phyloP scores from a whole-genome alignment of 495 filamentous ascomycete species.

The Mytilinidion resinicola region DNA sequence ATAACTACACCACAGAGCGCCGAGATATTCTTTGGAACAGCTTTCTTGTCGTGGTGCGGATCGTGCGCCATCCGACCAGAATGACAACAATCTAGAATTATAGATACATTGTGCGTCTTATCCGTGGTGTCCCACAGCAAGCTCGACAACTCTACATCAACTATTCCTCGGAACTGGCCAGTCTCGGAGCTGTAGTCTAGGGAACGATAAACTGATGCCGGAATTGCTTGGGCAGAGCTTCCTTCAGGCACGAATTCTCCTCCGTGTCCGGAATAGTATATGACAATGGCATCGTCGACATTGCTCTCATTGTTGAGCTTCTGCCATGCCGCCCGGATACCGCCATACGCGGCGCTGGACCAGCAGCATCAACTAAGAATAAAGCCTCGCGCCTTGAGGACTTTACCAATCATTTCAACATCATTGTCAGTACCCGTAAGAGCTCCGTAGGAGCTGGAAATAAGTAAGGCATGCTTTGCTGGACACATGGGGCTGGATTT shows the following conservation, averaged over 20 bases:
- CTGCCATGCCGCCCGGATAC: neutral
- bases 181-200: neutral
- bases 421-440: too few relatives aligned
- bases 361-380: too few relatives aligned
- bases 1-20: too few relatives aligned
- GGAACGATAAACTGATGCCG: neutral
- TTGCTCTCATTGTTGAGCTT: neutral
- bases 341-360: too few relatives aligned
- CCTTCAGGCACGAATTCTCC: neutral
- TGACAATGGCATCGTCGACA: neutral
- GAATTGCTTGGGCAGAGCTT: neutral
- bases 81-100: neutral
- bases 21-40: neutral
- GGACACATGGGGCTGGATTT: too few relatives aligned
- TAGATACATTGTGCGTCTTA: neutral
- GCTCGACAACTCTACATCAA: neutral
- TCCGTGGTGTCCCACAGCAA: neutral
- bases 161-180: neutral
- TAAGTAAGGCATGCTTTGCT: too few relatives aligned
- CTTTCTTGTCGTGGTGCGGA: neutral
- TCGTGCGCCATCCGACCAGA: neutral
- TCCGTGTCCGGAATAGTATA: neutral
- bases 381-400: too few relatives aligned
- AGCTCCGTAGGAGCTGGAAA: too few relatives aligned
- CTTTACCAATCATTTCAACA: too few relatives aligned